phyloP scores from a whole-genome alignment of 176 grass and related monocot species.

The Bothriochloa decipiens region DNA sequence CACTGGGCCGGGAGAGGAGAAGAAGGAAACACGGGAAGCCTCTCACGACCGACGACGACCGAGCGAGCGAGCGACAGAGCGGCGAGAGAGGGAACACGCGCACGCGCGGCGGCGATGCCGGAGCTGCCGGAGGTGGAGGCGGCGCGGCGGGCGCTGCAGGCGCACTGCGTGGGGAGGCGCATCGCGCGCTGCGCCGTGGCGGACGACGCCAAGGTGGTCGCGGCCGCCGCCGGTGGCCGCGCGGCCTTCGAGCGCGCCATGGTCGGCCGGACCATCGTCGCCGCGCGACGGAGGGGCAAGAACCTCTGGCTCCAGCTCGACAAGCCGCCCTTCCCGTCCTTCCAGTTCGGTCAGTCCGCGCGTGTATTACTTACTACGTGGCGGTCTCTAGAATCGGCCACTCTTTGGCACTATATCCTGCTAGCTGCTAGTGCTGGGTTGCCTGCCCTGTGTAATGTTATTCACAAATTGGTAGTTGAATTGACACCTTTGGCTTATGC shows the following conservation, averaged over 20 bases:
- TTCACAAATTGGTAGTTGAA: not conserved
- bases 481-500: not conserved
- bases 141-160: conserved; percentile 80
- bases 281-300: conserved; percentile 73
- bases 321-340: conserved; percentile 80
- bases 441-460: not conserved
- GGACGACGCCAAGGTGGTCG: conserved; percentile 68
- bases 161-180: conserved; percentile 71
- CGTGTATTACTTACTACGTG: not conserved
- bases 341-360: conserved; percentile 78
- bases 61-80: not conserved
- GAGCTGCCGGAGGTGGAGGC: conserved; percentile 93
- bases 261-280: conserved; percentile 65
- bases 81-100: not conserved
- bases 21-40: not conserved
- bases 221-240: conserved; percentile 36
- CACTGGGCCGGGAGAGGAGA: not conserved
- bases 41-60: too few relatives aligned
- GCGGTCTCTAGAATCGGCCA: not conserved
- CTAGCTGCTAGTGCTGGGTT: not conserved
- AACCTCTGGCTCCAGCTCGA: conserved; percentile 95
- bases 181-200: conserved; percentile 69
- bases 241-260: conserved; percentile 65
- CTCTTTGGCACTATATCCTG: not conserved
- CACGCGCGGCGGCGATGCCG: conserved; percentile 49